These are phyloP conservation scores for Xylaria sp. DNA, from an alignment of 2,329 filamentous ascomycete species.

Conservation along the genomic window DNA sequence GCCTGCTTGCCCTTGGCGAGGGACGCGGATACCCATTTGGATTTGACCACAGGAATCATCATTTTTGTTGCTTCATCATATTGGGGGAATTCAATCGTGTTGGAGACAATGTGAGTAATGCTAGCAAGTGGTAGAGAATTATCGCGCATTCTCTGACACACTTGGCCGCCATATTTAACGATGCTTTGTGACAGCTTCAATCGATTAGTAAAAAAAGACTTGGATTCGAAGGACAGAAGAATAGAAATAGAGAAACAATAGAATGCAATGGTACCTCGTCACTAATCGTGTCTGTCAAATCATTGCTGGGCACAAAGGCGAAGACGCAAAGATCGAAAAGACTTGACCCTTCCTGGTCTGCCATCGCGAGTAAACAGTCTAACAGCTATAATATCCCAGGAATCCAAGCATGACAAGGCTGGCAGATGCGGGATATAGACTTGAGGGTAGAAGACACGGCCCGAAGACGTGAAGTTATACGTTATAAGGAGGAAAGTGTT, in stretches of 20 bases:
- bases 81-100: conserved; percentile 90
- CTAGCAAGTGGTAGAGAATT: conserved; percentile 61
- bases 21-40: conserved; percentile 81
- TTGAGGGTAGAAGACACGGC: conserved; percentile 1
- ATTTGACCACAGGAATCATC: conserved; percentile 86
- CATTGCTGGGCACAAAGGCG: conserved; percentile 45
- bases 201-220: conserved; percentile 30
- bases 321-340: conserved; percentile 49
- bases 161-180: conserved; percentile 61
- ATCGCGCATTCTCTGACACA: conserved; percentile 60
- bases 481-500: conserved; percentile 2
- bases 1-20: conserved; percentile 75
- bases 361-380: conserved; percentile 42
- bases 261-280: conserved; percentile 43
- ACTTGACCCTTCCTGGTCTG: conserved; percentile 42
- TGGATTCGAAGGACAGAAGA: not conserved
- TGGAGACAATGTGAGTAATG: conserved; percentile 70
- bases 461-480: conserved; percentile 4
- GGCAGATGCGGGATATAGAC: not conserved
- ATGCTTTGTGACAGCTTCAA: conserved; percentile 57
- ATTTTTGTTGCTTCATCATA: conserved; percentile 79
- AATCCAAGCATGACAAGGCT: conserved; percentile 33
- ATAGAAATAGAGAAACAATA: not conserved
- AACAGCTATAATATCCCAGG: not conserved
- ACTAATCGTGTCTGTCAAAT: conserved; percentile 43